Conservation (phyloP, 2,329 filamentous ascomycete genomes). For the Nothophoma quercina region DNA sequence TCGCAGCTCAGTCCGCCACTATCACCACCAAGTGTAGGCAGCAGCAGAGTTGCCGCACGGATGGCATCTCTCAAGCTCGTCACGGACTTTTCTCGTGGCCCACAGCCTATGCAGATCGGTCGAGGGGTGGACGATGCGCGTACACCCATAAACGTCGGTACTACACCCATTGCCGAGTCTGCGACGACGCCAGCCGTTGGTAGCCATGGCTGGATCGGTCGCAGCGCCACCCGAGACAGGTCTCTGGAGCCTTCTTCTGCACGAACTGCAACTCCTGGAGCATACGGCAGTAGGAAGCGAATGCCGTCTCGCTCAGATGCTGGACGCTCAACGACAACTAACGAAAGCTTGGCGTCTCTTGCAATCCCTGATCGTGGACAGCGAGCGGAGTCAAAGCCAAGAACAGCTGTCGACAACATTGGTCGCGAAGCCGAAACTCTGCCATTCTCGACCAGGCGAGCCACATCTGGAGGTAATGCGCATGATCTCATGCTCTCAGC, state of each 20-base stretch:
- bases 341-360: constrained; percentile 43
- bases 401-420: constrained; percentile 49
- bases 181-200: constrained; percentile 70
- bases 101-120: constrained; percentile 66
- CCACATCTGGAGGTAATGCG: constrained; percentile 63
- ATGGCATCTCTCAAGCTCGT: constrained; percentile 88
- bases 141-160: constrained; percentile 81
- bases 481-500: constrained; percentile 57
- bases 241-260: constrained; percentile 58
- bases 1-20: constrained; percentile 71
- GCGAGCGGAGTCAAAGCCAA: constrained; percentile 39
- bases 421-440: constrained; percentile 52
- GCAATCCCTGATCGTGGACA: constrained; percentile 47
- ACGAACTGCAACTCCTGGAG: constrained; percentile 64
- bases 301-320: constrained; percentile 60
- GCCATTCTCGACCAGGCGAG: constrained; percentile 45
- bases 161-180: constrained; percentile 81
- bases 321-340: constrained; percentile 42
- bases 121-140: constrained; percentile 65
- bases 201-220: constrained; percentile 48
- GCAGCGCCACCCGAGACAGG: constrained; percentile 39
- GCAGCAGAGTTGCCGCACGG: constrained; percentile 70
- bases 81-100: constrained; percentile 74
- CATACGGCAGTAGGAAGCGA: constrained; percentile 68
- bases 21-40: constrained; percentile 72